Percentiles rank a stretch among this genome's conserved stretches.
Evolutionary conservation across 345 rosid genomes (phyloP).

Genomic region (Raphanus sativus): DNA sequence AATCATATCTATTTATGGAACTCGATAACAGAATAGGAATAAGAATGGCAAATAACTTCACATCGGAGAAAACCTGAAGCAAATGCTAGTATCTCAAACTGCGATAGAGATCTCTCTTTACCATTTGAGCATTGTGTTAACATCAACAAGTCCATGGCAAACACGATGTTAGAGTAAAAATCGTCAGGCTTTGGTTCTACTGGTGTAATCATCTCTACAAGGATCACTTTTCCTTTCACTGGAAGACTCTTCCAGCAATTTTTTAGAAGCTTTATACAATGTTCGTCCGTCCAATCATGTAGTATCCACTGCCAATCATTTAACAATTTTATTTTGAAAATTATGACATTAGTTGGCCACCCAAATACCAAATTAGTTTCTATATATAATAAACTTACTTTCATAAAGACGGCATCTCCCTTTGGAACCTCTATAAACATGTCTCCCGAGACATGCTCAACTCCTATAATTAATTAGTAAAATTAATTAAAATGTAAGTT

Average conservation of each 20-base stretch:
- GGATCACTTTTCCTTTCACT: conserved; percentile 42
- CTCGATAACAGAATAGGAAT: conserved; percentile 23
- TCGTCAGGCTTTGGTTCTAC: conserved; percentile 19
- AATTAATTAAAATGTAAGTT: background rate
- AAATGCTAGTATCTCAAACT: conserved; percentile 42
- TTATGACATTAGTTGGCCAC: too few relatives aligned
- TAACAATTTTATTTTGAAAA: background rate
- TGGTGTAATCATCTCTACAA: conserved; percentile 44
- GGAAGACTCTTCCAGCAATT: conserved; percentile 50
- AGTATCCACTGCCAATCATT: conserved; percentile 41
- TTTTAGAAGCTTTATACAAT: conserved; percentile 44
- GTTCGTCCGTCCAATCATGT: conserved; percentile 47
- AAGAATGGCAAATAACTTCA: conserved; percentile 1
- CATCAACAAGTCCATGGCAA: conserved; percentile 45
- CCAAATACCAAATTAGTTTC: background rate
- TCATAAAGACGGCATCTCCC: conserved; percentile 78
- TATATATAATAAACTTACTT: conserved; percentile 41
- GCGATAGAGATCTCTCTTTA: conserved; percentile 45
- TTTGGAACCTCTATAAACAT: conserved; percentile 71
- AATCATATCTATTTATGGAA: conserved; percentile 12
- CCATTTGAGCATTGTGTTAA: conserved; percentile 22
- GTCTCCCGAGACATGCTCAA: conserved; percentile 76
- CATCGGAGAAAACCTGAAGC: conserved; percentile 42
- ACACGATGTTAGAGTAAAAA: conserved; percentile 32
- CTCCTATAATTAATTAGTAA: conserved; percentile 41